Conservation (phyloP, 371 early-diverging fungal genomes). For the Cokeromyces recurvatus region DNA sequence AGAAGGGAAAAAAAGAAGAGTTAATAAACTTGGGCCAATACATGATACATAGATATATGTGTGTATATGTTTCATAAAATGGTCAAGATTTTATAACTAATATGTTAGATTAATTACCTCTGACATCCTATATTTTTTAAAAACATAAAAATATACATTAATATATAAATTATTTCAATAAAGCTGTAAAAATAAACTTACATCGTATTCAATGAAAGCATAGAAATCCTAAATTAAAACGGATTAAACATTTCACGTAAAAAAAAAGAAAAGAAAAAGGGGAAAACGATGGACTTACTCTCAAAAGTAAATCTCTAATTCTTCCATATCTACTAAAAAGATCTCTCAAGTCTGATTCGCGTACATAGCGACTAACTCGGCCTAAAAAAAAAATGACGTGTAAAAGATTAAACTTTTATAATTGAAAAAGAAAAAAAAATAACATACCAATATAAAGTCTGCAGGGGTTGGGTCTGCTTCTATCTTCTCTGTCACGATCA, state of each 20-base stretch:
- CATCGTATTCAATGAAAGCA: slow-evolving; percentile 58
- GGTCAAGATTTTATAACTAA: background rate
- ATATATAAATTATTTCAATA: background rate
- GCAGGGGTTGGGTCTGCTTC: slow-evolving; percentile 23
- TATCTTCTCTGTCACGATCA: slow-evolving; percentile 7
- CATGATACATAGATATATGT: background rate
- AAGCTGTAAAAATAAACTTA: slow-evolving; percentile 14
- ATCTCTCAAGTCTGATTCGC: slow-evolving; percentile 34
- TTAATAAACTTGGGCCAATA: no score
- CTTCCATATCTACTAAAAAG: slow-evolving; percentile 29
- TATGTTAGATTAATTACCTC: slow-evolving; percentile 6
- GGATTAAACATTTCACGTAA: no score
- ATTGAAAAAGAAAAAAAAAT: no score
- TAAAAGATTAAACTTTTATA: no score
- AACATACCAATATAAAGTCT: slow-evolving; percentile 45
- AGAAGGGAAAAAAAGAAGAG: no score
- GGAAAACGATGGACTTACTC: slow-evolving; percentile 13
- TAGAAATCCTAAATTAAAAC: slow-evolving; percentile 17
- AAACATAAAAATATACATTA: background rate
- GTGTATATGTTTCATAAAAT: no score
- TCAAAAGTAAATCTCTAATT: slow-evolving; percentile 23
- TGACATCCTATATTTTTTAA: slow-evolving; percentile 16
- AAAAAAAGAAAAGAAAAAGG: slow-evolving; percentile 25
- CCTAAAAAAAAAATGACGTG: slow-evolving; percentile 11
- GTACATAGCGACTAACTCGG: slow-evolving; percentile 32